Conservation (phyloP, 805 yeast species). For the Scheffersomyces coipomensis region DNA sequence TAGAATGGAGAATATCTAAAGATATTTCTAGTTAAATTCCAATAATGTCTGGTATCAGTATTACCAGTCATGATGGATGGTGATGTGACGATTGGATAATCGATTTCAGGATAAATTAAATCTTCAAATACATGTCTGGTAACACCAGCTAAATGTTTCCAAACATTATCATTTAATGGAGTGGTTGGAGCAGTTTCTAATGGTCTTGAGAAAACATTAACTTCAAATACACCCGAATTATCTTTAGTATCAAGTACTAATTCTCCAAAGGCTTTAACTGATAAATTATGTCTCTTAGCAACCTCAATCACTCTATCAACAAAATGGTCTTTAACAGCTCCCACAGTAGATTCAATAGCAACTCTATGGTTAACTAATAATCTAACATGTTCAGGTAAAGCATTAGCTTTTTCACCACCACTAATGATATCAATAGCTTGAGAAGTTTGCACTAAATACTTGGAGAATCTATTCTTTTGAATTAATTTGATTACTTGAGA, state of each 20-base stretch:
- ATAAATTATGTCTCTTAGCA: constrained; percentile 25
- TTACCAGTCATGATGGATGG: constrained; percentile 67
- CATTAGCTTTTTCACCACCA: constrained; percentile 43
- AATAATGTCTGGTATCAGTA: constrained; percentile 68
- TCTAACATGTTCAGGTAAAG: constrained; percentile 36
- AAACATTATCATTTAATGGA: constrained; percentile 35
- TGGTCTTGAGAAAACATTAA: constrained; percentile 10
- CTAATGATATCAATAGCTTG: constrained; percentile 35
- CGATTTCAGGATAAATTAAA: constrained; percentile 33
- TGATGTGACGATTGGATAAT: constrained; percentile 40
- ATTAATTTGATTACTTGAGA: constrained; percentile 23
- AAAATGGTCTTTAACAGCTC: constrained; percentile 20
- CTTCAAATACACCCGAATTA: constrained; percentile 11
- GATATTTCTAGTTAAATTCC: constrained; percentile 60
- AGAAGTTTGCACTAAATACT: constrained; percentile 33
- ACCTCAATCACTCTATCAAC: constrained; percentile 20
- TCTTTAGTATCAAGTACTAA: constrained; percentile 15
- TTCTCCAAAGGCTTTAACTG: constrained; percentile 34
- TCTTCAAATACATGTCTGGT: constrained; percentile 48
- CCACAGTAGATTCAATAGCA: constrained; percentile 27
- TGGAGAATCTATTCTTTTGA: constrained; percentile 16
- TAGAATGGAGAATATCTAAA: constrained; percentile 58
- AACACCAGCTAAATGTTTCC: constrained; percentile 44
- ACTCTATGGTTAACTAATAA: constrained; percentile 35
- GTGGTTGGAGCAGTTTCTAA: constrained; percentile 48